Evolutionary conservation across 2,329 filamentous ascomycete genomes (phyloP).

Genomic region (Proliferodiscus dingleyae): DNA sequence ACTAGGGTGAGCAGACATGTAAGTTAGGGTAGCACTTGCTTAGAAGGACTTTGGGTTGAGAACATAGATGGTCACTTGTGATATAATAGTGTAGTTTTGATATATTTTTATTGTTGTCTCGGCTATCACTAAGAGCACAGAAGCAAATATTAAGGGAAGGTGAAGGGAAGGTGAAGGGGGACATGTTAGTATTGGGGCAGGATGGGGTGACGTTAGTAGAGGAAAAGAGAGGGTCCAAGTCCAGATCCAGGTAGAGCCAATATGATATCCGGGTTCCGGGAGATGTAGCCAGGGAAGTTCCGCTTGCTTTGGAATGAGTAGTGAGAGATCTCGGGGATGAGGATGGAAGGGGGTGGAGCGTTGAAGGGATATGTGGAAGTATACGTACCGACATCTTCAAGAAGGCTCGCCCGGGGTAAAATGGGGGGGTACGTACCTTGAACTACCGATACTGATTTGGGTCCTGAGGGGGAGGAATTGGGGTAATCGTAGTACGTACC

Average conservation of each 20-base stretch:
- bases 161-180: too few species aligned
- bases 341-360: background rate
- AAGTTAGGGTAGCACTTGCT: too few species aligned
- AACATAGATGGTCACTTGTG: too few species aligned
- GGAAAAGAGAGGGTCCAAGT: too few species aligned
- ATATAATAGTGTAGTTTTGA: too few species aligned
- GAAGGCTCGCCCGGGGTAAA: background rate
- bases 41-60: too few species aligned
- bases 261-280: slow-evolving; percentile 6
- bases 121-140: background rate
- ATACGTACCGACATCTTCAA: slow-evolving; percentile 9
- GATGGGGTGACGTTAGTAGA: background rate
- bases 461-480: background rate
- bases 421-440: background rate
- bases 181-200: too few species aligned
- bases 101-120: too few species aligned
- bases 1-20: too few species aligned
- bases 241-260: too few species aligned
- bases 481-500: slow-evolving; percentile 24
- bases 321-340: slow-evolving; percentile 17
- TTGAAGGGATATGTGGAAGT: slow-evolving; percentile 7
- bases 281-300: slow-evolving; percentile 2
- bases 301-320: slow-evolving; percentile 28
- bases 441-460: background rate
- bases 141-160: background rate